Base-by-base conservation (phyloP, 768 basidiomycete genomes). In the Paxillus rubicundulus region DNA sequence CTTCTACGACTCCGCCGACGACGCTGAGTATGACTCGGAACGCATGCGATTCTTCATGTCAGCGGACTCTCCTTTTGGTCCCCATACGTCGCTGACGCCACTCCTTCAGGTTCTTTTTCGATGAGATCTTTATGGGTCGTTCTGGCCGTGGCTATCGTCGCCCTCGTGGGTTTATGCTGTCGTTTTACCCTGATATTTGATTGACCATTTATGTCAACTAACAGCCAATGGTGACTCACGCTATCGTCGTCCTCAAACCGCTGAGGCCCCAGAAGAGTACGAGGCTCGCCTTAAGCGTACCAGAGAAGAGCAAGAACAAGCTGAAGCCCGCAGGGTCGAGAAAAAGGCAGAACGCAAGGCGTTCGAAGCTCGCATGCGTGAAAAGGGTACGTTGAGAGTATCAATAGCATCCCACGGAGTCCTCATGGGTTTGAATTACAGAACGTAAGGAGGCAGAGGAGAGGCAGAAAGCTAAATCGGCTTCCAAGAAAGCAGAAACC, bases 401-500 rank as follows among this genome's bases (percentile, higher is more conserved):
- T 54, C 44, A 24, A 4, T 42, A 38, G 30, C 44, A 32, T 58
- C 51, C 41, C 34, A 24, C 6, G 4, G 56, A 43, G 21, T 51
- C 12, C 52, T 64, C 18, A 63, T 50, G 45, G 48, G 37, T 32
- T 52, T 13, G 14, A 27, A 54, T 52, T 52, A 68, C 61, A 86
- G 79, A 82, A 62, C 81, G 78, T 33, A 63, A 71, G 50, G 78
- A 76, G 37, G 81, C 84, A 8, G 84, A 84, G 57, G 68, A 76
- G 56, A 76, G 84, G 46, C 81, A 82, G 61, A 81, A 79, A 65
- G 69, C 69, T 13, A 85, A 84, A 57, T 69, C 72, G 6, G 72
- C 74, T 55, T 71, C 69, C 24, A 88, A 82, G 65, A 85, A 83
- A 68, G 79, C 73, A 2, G 73, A 82, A 55, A 81, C 77, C 2